These are phyloP conservation scores for Brasilioporus rufonigricans DNA, from an alignment of 768 basidiomycete species.

Conservation along the genomic window DNA sequence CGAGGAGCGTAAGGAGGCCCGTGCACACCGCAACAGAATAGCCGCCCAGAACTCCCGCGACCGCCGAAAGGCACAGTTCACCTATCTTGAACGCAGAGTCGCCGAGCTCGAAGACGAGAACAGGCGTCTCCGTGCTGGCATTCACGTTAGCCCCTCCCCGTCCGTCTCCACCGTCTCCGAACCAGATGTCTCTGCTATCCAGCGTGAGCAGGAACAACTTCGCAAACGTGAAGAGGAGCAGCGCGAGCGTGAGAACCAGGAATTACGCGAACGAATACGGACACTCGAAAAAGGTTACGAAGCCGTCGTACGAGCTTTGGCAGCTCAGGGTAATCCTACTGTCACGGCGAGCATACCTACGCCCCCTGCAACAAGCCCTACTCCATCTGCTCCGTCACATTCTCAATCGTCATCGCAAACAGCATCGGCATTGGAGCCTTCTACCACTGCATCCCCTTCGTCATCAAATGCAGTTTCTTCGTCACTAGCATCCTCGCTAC, in stretches of 20 bases:
- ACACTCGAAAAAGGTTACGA: conserved; percentile 83
- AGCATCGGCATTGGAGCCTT: conserved; percentile 21
- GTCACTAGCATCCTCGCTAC: conserved; percentile 33
- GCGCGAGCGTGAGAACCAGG: conserved; percentile 66
- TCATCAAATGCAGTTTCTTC: conserved; percentile 24
- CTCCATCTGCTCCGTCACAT: conserved; percentile 15
- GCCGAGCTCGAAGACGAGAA: conserved; percentile 84
- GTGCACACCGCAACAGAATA: conserved; percentile 89
- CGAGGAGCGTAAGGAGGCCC: conserved; percentile 82
- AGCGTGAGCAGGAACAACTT: conserved; percentile 29
- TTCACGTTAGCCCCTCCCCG: conserved; percentile 27
- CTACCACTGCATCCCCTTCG: conserved; percentile 25
- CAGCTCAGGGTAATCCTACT: conserved; percentile 50
- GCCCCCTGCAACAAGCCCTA: conserved; percentile 12
- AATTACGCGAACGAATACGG: conserved; percentile 71
- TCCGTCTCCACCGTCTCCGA: conserved; percentile 13
- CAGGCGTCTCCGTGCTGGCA: conserved; percentile 61
- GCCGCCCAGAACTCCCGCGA: conserved; percentile 93
- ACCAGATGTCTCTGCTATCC: conserved; percentile 24
- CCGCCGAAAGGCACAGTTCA: conserved; percentile 81
- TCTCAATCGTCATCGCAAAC: conserved; percentile 21
- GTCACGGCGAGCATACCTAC: conserved; percentile 13
- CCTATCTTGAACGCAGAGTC: conserved; percentile 63
- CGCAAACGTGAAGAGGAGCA: conserved; percentile 38
- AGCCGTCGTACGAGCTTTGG: conserved; percentile 71